Base-by-base conservation (phyloP, 208 protist species). In the Trypanosoma rangeli region DNA sequence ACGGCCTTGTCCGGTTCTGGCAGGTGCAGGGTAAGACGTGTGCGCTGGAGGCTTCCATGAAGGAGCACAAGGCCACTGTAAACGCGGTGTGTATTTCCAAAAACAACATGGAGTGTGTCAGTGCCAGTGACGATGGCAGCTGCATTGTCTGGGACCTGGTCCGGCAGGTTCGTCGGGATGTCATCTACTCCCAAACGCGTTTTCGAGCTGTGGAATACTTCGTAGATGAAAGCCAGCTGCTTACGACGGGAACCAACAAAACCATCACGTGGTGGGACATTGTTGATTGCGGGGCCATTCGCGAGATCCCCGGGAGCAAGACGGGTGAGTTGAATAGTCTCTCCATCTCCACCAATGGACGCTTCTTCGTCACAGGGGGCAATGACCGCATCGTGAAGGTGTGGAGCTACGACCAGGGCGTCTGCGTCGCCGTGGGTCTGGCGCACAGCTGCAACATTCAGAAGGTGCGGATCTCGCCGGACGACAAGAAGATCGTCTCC, bases 91-190 rank as follows among this genome's bases (percentile, higher is more conserved):
- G 67, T 31, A 78, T 98, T 35, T 83, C 83, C 39, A 73, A 80
- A 33, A 87, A 97, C 68, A 94, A 98, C 83, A 87, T 81, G 1
- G 94, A 98, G 83, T 98, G 94, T 68, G 86, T 99, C 55, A 94
- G 80, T 24, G 93, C 96, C 42, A 91, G 84, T 39, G 92, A 97
- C 68, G 97, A 99, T 76, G 97, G 96, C 59, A 98, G 94, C 57
- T 98, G 94, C 86, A 98, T 98, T 74, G 86, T 96, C 35, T 99
- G 97, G 97, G 95, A 98, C 59, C 81, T 98, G 44, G 84, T 81
- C 52, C 91, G 93, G 12, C 87, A 90, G 76, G 78, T 97, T 20
- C 94, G 97, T 33, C 86, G 92, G 70, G 94, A 98, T 78, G 95
- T 97, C 65, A 94, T 99, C 73, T 98, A 98, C 78, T 89, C 93